Evolutionary conservation across 345 rosid genomes (phyloP), one percentile per base, ranked within the genome.

Genomic region (Salix purpurea): DNA sequence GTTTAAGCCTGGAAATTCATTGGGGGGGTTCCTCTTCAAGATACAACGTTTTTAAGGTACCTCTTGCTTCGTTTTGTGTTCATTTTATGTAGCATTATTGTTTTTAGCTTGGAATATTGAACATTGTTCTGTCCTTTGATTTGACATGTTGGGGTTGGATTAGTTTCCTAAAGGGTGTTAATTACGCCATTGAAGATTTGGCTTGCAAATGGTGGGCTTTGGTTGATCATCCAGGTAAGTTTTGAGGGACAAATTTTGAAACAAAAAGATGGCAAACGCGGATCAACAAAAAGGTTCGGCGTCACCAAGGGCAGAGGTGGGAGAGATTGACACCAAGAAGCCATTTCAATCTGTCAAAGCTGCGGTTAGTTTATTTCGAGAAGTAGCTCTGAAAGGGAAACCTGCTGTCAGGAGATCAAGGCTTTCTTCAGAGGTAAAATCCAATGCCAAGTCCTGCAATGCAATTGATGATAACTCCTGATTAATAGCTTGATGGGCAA

Each of bases 321-420:
- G 99, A 73, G 99, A 95, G 88, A 96, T 93, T 70, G 99, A 96
- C 85, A 93, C 99, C 8, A 80, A 90, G 83, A 94, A 96, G 37
- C 99, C 98, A 0, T 90, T 93, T 74, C 91, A 91, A 79, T 96
- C 99, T 60, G 99, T 96, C 52, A 91, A 86, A 83, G 99, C 99
- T 23, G 98, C 99, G 19, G 97, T 96, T 69, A 91, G 88, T 70
- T 83, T 93, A 66, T 96, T 91, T 54, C 96, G 94, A 2, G 94
- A 92, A 83, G 99, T 91, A 7, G 90, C 87, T 7, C 56, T 78
- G 62, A 87, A 75, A 71, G 78, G 62, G 48, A 80, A 69, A 40
- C 73, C 78, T 14, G 18, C 84, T 7, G 28, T 77, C 77, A 84
- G 23, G 67, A 82, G 69, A 70, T 73, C 83, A 0, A 82, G 56